phyloP scores from a whole-genome alignment of 768 basidiomycete genomes.

The Tulasnella sp. region DNA sequence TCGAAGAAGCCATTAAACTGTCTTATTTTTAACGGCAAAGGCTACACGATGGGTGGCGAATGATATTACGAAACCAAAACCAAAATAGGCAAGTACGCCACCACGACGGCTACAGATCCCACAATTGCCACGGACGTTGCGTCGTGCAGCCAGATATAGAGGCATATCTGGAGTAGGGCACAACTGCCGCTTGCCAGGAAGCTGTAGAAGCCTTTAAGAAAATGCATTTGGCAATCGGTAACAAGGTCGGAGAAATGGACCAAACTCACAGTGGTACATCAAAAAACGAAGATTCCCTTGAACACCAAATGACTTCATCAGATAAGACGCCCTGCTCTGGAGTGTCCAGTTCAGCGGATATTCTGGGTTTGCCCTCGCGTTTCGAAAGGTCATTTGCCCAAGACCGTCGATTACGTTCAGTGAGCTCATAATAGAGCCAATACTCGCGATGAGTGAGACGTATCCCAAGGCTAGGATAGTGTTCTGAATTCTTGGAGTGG shows the following conservation, averaged over 20 bases:
- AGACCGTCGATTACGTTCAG: not conserved
- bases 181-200: not conserved
- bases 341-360: not conserved
- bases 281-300: not conserved
- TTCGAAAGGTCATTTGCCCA: not conserved
- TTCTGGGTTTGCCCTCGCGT: not conserved
- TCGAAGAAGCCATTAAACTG: no score
- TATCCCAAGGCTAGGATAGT: not conserved
- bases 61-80: not conserved
- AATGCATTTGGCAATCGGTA: not conserved
- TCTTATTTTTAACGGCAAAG: no score
- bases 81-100: not conserved
- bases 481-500: not conserved
- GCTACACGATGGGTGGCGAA: not conserved
- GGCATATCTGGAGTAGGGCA: not conserved
- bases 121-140: not conserved
- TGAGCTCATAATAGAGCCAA: not conserved
- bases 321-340: not conserved
- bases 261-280: not conserved
- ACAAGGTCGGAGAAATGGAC: not conserved
- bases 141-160: not conserved
- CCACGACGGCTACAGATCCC: not conserved
- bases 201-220: not conserved
- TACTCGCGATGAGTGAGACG: not conserved
- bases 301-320: not conserved